phyloP scores from a whole-genome alignment of 257 asterid species.

The Orobanche coerulescens region DNA sequence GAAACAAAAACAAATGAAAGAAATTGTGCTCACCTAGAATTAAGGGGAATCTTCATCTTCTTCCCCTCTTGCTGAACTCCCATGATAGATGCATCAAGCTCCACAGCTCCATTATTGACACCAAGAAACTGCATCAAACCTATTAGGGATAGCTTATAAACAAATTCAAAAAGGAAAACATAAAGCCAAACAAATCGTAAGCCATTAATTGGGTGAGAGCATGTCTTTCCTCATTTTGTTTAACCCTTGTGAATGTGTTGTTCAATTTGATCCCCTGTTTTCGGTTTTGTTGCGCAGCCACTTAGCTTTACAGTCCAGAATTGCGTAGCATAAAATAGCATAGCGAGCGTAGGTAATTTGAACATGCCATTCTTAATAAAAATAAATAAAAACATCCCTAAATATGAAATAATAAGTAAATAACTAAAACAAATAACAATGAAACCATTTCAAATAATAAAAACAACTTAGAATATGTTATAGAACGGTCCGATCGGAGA shows the following conservation, averaged over 20 bases:
- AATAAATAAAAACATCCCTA: too few species aligned
- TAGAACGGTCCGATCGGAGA: too few species aligned
- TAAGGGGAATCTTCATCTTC: conserved; percentile 84
- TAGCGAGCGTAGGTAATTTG: too few species aligned
- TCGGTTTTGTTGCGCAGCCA: too few species aligned
- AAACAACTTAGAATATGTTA: too few species aligned
- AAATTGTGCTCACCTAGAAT: conserved; percentile 58
- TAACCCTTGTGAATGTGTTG: conserved; percentile 2
- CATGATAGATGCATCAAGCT: conserved; percentile 82
- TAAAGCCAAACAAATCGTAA: conserved; percentile 1
- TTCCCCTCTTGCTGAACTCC: conserved; percentile 87
- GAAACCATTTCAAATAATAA: too few species aligned
- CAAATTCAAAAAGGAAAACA: conserved; percentile 25
- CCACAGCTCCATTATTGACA: conserved; percentile 83
- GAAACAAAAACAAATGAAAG: conserved; percentile 6
- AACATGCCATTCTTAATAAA: too few species aligned
- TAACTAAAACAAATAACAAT: too few species aligned
- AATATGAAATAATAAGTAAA: too few species aligned
- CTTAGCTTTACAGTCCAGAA: too few species aligned
- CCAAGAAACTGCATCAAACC: conserved; percentile 79
- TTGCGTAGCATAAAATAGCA: too few species aligned
- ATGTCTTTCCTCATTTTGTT: neutral
- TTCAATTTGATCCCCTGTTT: too few species aligned
- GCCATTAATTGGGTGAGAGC: conserved; percentile 6
- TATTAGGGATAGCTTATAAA: conserved; percentile 40